These are phyloP conservation scores for Plicaturopsis crispa DNA, from an alignment of 768 basidiomycete species.

Conservation along the genomic window DNA sequence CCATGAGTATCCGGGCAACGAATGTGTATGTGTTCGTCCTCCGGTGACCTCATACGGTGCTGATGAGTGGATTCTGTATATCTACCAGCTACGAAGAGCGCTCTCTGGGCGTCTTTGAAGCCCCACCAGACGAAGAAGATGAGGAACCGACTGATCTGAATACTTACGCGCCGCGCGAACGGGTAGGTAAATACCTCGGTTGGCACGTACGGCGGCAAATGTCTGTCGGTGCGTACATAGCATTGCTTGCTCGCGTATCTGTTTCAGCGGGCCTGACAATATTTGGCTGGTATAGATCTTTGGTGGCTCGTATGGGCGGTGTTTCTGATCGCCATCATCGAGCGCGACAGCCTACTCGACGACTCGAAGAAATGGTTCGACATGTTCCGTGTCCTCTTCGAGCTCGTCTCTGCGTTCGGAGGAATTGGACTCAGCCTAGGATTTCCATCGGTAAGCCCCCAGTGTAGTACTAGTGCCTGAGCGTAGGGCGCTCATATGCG, in stretches of 20 bases:
- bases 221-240: slow-evolving; percentile 62
- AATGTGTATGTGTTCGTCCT: too few species aligned
- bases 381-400: slow-evolving; percentile 77
- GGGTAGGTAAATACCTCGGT: slow-evolving; percentile 71
- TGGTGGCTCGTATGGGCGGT: slow-evolving; percentile 90
- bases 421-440: slow-evolving; percentile 88
- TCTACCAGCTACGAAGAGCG: slow-evolving; percentile 93
- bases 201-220: slow-evolving; percentile 85
- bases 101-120: slow-evolving; percentile 81
- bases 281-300: too few species aligned
- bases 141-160: slow-evolving; percentile 35
- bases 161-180: slow-evolving; percentile 40
- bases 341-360: too few species aligned
- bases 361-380: too few species aligned
- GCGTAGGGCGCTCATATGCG: too few species aligned
- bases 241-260: too few species aligned
- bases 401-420: slow-evolving; percentile 83
- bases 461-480: too few species aligned
- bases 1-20: too few species aligned
- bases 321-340: slow-evolving; percentile 89
- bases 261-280: too few species aligned
- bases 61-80: too few species aligned
- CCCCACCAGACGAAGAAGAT: slow-evolving; percentile 37
- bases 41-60: too few species aligned
- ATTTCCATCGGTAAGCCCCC: slow-evolving; percentile 49